Percentiles rank a stretch among this genome's conserved stretches.
Conservation (phyloP, 352 stramenopile species). For the Phytophthora constricta region DNA sequence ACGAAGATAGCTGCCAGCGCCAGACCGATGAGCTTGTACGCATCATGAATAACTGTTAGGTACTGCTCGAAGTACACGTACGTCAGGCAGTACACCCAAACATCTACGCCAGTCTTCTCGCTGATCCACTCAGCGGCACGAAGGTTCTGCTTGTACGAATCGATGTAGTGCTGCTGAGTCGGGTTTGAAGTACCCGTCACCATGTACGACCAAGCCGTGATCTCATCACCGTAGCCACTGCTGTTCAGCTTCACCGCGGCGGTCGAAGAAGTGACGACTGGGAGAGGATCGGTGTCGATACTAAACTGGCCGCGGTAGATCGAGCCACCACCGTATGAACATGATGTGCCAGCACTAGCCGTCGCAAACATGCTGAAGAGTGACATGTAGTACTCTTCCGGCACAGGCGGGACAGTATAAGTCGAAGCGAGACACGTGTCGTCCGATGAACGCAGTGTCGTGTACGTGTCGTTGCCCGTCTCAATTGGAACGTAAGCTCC, state of each 20-base stretch:
- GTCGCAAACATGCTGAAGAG: conserved; percentile 80
- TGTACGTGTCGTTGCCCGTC: conserved; percentile 56
- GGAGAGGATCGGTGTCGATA: conserved; percentile 61
- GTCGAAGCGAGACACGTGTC: conserved; percentile 22
- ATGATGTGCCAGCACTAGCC: conserved; percentile 62
- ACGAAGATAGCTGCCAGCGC: conserved; percentile 58
- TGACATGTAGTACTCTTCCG: conserved; percentile 64
- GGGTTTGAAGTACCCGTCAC: conserved; percentile 59
- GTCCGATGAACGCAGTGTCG: conserved; percentile 34
- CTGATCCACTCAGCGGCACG: conserved; percentile 60
- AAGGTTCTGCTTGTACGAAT: conserved; percentile 66
- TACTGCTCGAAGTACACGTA: conserved; percentile 79
- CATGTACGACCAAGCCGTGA: conserved; percentile 81
- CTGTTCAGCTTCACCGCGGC: conserved; percentile 59
- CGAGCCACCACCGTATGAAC: conserved; percentile 72
- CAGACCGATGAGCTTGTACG: conserved; percentile 59
- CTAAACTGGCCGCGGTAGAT: conserved; percentile 73
- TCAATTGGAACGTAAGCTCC: conserved; percentile 57
- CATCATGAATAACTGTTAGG: conserved; percentile 59
- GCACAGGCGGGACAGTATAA: conserved; percentile 46
- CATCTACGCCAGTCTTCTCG: conserved; percentile 59
- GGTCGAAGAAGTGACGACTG: conserved; percentile 44
- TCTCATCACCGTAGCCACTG: conserved; percentile 50
- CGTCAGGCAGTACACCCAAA: conserved; percentile 66
- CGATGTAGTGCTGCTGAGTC: conserved; percentile 63